These are phyloP conservation scores for Lactarius sanguifluus DNA, from an alignment of 768 basidiomycete genomes.

Conservation along the genomic window DNA sequence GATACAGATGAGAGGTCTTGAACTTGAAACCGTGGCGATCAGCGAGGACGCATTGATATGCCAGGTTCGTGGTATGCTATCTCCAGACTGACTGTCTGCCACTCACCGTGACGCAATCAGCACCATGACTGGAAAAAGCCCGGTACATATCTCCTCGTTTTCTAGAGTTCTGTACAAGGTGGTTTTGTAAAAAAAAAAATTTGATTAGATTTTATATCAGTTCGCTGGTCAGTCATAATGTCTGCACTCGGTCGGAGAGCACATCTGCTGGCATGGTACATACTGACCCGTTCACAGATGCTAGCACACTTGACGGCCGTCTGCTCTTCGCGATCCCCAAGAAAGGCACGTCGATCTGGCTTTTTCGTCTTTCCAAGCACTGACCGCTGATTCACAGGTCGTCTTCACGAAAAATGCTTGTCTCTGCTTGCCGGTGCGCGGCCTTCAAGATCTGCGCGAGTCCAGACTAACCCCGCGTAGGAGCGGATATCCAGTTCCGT, in stretches of 20 bases:
- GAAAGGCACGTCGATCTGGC: constrained; percentile 61
- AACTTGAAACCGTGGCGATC: neutral
- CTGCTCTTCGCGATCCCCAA: constrained; percentile 95
- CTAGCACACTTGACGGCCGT: constrained; percentile 80
- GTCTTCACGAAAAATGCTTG: constrained; percentile 89
- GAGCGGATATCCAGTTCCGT: constrained; percentile 95
- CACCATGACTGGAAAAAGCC: neutral
- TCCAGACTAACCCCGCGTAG: constrained; percentile 40
- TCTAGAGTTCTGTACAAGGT: neutral
- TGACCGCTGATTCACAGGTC: constrained; percentile 47
- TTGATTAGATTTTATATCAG: neutral
- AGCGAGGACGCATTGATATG: constrained; percentile 17
- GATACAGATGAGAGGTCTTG: neutral
- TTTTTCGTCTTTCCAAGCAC: neutral
- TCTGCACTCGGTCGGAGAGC: constrained; percentile 14
- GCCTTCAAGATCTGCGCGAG: neutral
- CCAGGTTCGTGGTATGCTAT: constrained; percentile 2
- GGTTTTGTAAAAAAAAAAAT: neutral
- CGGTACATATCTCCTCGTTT: constrained; percentile 13
- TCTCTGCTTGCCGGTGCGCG: constrained; percentile 72
- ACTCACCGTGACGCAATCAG: neutral
- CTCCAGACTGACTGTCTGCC: neutral
- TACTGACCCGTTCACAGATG: constrained; percentile 43
- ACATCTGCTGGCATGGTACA: neutral
- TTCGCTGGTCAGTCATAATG: neutral